Evolutionary conservation across 495 filamentous ascomycete species (phyloP), one percentile per base, ranked within the genome.

Genomic region (Penicillium canariense): DNA sequence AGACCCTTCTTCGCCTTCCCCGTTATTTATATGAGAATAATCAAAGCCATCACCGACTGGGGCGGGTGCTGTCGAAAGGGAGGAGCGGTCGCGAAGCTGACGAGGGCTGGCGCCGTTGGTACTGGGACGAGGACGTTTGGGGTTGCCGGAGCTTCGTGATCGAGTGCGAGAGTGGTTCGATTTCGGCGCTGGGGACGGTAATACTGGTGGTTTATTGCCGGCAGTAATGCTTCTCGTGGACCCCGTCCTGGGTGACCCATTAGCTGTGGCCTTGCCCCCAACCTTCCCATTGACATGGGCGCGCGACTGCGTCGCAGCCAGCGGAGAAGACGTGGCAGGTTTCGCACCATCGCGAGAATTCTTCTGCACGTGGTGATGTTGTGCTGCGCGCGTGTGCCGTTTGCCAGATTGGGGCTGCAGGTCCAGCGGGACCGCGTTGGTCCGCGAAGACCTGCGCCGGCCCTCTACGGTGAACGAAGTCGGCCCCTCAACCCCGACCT

Each of bases 391-490:
- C 47, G 78, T 82, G 44, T 73, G 73, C 61, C 81, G 76, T 68
- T 88, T 95, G 28, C 83, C 82, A 25, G 82, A 81, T 26, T 71
- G 77, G 30, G 87, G 78, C 60, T 89, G 84, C 50, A 88, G 68
- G 55, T 89, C 86, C 28, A 86, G 56, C n/a, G 88, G 88, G 17
- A 88, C 70, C 26, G 74, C 70, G 66, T 95, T 96, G 51, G 88
- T 88, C 56, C 92, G 80, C 31, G 89, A 89, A 8, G 92, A 96
- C 68, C 90, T 94, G 50, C 94, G 82, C 56, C 84, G 85, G 39
- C 94, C 94, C 73, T 90, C 86, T 56, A 86, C 84, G 22, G 86
- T 70, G 58, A 96, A 89, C 0, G 89, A 87, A 8, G 94, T 90
- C 4, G 94, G 94, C 0, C 93, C 95, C 38, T 96, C 89, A 23